Evolutionary conservation across 257 asterid species (phyloP).

Genomic region (Catharanthus roseus): DNA sequence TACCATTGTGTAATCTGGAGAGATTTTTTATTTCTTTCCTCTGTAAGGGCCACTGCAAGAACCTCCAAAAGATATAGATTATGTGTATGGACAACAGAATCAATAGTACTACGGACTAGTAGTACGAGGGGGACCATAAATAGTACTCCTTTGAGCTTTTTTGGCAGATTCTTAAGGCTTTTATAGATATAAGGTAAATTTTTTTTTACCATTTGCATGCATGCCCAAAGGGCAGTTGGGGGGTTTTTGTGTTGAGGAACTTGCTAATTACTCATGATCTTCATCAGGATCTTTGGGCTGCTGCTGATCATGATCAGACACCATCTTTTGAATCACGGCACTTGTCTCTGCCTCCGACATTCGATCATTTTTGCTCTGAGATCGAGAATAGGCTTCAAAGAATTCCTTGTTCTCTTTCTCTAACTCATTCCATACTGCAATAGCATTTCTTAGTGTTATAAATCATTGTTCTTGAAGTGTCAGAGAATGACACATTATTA

Average conservation of each 20-base stretch:
- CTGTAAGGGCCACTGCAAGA: conserved; percentile 6
- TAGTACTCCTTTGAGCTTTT: conserved; percentile 8
- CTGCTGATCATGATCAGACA: conserved; percentile 15
- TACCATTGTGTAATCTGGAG: background rate
- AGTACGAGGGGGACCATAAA: conserved; percentile 1
- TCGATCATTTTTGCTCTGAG: conserved; percentile 29
- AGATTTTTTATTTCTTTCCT: background rate
- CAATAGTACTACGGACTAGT: conserved; percentile 7
- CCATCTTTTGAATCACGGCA: conserved; percentile 31
- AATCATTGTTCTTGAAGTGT: background rate
- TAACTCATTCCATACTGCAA: conserved; percentile 46
- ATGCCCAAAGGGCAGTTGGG: background rate
- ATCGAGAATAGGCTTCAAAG: conserved; percentile 32
- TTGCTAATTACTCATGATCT: background rate
- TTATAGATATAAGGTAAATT: background rate
- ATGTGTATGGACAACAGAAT: conserved; percentile 11
- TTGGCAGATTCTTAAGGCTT: background rate
- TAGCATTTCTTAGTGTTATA: background rate
- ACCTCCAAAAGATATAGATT: conserved; percentile 5
- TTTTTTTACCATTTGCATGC: background rate
- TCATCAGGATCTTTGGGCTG: conserved; percentile 15
- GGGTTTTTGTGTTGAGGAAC: background rate
- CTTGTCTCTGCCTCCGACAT: conserved; percentile 34
- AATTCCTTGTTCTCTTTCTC: conserved; percentile 45
- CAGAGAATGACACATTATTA: too few relatives aligned